phyloP scores from a whole-genome alignment of 169 alveolate species.

The Plasmodium reichenowi region DNA sequence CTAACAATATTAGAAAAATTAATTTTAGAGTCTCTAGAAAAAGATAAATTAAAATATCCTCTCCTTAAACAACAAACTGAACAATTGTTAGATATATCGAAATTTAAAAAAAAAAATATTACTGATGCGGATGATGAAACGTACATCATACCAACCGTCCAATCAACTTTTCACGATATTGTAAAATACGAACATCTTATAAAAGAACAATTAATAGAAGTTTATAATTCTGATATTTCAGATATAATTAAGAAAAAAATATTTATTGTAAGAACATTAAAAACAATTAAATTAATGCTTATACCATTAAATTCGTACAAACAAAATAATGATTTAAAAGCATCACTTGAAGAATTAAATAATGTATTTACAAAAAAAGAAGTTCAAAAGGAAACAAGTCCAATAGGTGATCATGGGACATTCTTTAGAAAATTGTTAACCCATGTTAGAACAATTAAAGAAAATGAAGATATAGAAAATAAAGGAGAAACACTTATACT shows the following conservation, averaged over 20 bases:
- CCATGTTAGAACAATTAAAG: neutral
- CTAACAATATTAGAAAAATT: constrained; percentile 29
- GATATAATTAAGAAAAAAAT: constrained; percentile 11
- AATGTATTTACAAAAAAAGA: neutral
- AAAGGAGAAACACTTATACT: neutral
- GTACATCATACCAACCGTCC: neutral
- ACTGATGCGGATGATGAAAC: neutral
- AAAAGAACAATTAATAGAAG: constrained; percentile 15
- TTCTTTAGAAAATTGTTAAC: neutral
- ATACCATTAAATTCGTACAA: constrained; percentile 2
- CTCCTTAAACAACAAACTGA: constrained; percentile 1
- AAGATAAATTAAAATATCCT: constrained; percentile 29
- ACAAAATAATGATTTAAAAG: constrained; percentile 13
- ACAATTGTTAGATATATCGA: constrained; percentile 24
- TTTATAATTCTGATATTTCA: constrained; percentile 16
- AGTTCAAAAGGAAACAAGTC: neutral
- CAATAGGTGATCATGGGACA: neutral
- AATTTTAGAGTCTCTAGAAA: constrained; percentile 24
- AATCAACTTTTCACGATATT: constrained; percentile 7
- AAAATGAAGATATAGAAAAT: neutral
- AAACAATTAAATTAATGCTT: constrained; percentile 12
- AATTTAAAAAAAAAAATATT: constrained; percentile 10
- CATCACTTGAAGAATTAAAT: constrained; percentile 9
- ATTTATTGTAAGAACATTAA: constrained; percentile 14
- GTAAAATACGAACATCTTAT: constrained; percentile 42